A percentile compares a stretch with the other conserved stretches of the same genome.
Conservation (phyloP, 345 rosid genomes). For the Lumnitzera racemosa region DNA sequence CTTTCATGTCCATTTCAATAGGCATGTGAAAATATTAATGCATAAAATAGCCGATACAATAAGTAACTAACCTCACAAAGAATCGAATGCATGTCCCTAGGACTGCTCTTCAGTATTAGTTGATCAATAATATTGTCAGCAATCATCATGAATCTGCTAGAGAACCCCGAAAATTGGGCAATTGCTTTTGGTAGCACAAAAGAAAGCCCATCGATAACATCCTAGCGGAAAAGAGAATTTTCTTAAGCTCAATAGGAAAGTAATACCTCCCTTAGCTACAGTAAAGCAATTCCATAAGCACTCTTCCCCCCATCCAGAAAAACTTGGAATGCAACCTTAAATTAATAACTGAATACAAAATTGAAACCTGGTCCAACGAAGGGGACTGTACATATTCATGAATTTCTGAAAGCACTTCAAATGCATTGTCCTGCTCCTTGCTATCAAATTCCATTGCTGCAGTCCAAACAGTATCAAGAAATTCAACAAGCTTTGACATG, state of each 20-base stretch:
- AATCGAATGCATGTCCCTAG: conserved; percentile 80
- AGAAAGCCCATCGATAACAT: conserved; percentile 53
- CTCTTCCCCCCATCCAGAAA: no score
- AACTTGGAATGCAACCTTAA: neutral
- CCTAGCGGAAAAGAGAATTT: conserved; percentile 30
- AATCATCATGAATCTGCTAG: conserved; percentile 38
- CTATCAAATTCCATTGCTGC: conserved; percentile 22
- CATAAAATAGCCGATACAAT: neutral
- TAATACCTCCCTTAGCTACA: no score
- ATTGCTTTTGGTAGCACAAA: conserved; percentile 67
- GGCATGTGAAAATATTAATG: neutral
- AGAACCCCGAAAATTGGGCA: conserved; percentile 49
- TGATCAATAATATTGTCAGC: conserved; percentile 39
- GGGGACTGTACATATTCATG: conserved; percentile 35
- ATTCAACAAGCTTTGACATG: conserved; percentile 34
- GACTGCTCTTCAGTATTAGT: conserved; percentile 49
- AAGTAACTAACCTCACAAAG: conserved; percentile 60
- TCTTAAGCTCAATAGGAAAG: conserved; percentile 2
- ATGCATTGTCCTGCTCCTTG: conserved; percentile 26
- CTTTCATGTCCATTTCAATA: no score
- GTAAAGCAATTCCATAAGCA: no score
- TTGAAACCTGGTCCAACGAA: conserved; percentile 45
- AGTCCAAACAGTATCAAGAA: conserved; percentile 39
- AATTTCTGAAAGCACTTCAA: conserved; percentile 33
- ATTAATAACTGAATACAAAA: neutral